These are phyloP conservation scores for Marvania coccoides DNA, from an alignment of 139 green algal genomes.

Conservation along the genomic window DNA sequence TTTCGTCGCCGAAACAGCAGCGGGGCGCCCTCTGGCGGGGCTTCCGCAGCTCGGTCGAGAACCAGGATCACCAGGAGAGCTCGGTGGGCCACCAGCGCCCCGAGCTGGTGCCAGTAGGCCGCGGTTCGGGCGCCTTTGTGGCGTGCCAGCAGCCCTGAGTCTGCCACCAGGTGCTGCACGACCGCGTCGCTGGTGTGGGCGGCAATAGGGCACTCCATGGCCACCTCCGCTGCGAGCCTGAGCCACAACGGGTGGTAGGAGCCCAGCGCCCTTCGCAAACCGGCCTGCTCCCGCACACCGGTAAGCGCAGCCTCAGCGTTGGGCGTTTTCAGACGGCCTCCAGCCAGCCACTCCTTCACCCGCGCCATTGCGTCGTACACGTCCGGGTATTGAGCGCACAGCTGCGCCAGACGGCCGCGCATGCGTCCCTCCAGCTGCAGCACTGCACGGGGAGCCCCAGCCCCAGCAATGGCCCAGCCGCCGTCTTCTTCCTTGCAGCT, in stretches of 20 bases:
- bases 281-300: conserved; percentile 25
- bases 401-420: conserved; percentile 21
- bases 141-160: background rate
- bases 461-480: background rate
- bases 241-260: conserved; percentile 86
- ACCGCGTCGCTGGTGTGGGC: background rate
- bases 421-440: conserved; percentile 8
- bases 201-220: conserved; percentile 8
- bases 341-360: conserved; percentile 47
- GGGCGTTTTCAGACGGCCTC: conserved; percentile 37
- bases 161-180: background rate
- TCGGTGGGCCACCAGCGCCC: background rate
- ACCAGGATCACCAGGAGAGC: conserved; percentile 40
- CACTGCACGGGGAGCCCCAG: conserved; percentile 1
- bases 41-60: conserved; percentile 58
- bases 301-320: conserved; percentile 28
- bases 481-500: background rate
- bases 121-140: background rate
- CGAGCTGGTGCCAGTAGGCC: background rate
- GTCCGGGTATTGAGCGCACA: conserved; percentile 29
- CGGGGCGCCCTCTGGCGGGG: background rate
- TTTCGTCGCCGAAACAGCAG: background rate
- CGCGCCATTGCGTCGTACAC: conserved; percentile 41
- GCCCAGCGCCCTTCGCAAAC: conserved; percentile 45
- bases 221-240: conserved; percentile 45